Evolutionary conservation across 1,139 yeast species (phyloP), one percentile per base, ranked within the genome.

Genomic region (Suhomyces kunorum): DNA sequence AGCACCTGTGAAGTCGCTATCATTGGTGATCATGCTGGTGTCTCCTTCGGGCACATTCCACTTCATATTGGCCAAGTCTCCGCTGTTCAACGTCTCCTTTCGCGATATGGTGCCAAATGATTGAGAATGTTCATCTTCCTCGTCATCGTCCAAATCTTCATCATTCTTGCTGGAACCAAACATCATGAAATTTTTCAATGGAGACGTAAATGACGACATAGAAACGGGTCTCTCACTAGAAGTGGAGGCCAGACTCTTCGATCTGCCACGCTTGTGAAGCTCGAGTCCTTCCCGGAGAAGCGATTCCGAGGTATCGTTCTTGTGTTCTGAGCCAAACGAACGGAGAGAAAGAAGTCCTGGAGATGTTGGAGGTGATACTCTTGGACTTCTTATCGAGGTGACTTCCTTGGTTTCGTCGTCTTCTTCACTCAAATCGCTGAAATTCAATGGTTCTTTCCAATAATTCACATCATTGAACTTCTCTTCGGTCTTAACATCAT

Each of bases 401-500:
- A 6, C 9, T 9, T 32, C 38, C 15, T 17, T 24, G 6, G 55
- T n/a, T n/a, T n/a, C 65, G 27, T 64, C 73, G 18, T 66, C 71
- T 16, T 57, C 74, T 38, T 78, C 83, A 37, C 74, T 68, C 42
- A 81, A 65, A 40, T 81, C 85, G 40, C 78, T 74, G 37, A 90
- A 58, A 47, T 82, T 81, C 7, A 78, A 66, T 25, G 90, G 61
- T 39, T 83, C 92, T 47, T 95, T 69, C 99, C 99, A 92, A 59
- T 78, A 92, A 55, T 87, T 89, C 20, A 87, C 86, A 62, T 92
- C 98, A 7, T 89, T 86, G 58, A 69, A 90, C 47, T 78, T 78
- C 48, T 84, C 88, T 47, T 82, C 86, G 1, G 63, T 49, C 20
- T 55, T 50, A 23, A 59, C 40, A 13, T 56, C 54, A 24, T 53